phyloP scores from a whole-genome alignment of 139 green algal species.

The Gonium pectorale region DNA sequence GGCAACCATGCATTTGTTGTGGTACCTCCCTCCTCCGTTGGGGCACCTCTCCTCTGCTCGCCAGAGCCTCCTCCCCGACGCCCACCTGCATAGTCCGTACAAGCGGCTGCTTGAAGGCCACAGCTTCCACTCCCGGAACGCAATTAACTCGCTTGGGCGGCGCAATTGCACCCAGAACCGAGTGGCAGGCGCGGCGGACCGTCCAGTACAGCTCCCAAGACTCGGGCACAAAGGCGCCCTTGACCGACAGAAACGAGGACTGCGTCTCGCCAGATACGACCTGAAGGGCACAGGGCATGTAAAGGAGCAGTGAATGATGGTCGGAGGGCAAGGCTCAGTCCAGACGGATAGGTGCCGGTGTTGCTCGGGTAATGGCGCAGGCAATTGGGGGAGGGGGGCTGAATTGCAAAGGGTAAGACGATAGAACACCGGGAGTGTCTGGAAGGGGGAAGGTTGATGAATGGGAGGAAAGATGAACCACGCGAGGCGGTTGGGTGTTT shows the following conservation, averaged over 20 bases:
- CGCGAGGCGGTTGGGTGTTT: no score
- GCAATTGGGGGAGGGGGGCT: neutral
- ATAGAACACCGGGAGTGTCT: neutral
- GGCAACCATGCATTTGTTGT: no score
- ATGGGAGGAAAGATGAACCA: no score
- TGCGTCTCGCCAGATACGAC: neutral
- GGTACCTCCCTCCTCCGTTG: no score
- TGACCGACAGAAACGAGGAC: conserved; percentile 7
- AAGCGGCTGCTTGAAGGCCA: conserved; percentile 70
- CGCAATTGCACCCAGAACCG: conserved; percentile 20
- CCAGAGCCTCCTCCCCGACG: neutral
- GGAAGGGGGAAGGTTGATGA: neutral
- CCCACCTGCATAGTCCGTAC: conserved; percentile 57
- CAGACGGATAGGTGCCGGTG: neutral
- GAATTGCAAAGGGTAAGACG: neutral
- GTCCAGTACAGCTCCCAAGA: conserved; percentile 71
- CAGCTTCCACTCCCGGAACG: conserved; percentile 60
- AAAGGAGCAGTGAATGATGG: neutral
- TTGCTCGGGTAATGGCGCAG: neutral
- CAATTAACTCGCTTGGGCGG: conserved; percentile 68
- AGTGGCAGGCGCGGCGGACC: conserved; percentile 14
- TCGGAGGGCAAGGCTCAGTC: neutral
- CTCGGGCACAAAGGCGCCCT: conserved; percentile 43
- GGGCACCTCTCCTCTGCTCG: neutral
- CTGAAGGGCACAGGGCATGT: neutral